Conservation (phyloP, 495 filamentous ascomycete genomes). For the Lineolata rhizophorae region DNA sequence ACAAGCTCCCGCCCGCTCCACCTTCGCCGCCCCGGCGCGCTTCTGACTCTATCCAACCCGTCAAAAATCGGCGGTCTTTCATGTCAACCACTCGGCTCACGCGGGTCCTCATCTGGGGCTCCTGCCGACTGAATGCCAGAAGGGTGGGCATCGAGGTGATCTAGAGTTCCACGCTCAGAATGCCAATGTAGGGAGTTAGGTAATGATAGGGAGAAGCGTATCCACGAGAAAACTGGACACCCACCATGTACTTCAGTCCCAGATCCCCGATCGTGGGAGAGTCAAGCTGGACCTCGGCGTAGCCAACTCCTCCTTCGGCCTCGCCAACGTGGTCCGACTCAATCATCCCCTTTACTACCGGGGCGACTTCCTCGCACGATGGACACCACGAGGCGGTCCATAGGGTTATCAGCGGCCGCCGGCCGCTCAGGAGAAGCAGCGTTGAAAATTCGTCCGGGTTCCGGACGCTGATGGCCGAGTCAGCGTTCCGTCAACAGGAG, state of each 20-base stretch:
- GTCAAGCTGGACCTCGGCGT: conserved; percentile 40
- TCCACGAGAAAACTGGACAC: too few relatives aligned
- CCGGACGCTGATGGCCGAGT: background rate
- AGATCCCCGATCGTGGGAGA: conserved; percentile 32
- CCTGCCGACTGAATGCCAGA: conserved; percentile 38
- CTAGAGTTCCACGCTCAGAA: too few relatives aligned
- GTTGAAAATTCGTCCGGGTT: conserved; percentile 34
- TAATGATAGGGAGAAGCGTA: too few relatives aligned
- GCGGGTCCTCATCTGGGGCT: conserved; percentile 31
- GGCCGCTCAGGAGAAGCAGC: conserved; percentile 31
- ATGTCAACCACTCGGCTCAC: conserved; percentile 30
- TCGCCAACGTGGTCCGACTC: conserved; percentile 33
- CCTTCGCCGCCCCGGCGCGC: conserved; percentile 29
- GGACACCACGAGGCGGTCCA: conserved; percentile 49
- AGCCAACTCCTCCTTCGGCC: conserved; percentile 34
- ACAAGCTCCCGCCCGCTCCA: conserved; percentile 23
- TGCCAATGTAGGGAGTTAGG: too few relatives aligned
- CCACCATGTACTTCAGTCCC: conserved; percentile 29
- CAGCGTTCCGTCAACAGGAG: too few relatives aligned
- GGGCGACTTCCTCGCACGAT: conserved; percentile 31
- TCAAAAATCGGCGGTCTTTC: conserved; percentile 29
- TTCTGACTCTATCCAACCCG: conserved; percentile 36
- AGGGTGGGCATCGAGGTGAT: conserved; percentile 47
- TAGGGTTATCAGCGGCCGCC: conserved; percentile 39
- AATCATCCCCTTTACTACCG: conserved; percentile 29